Percentiles rank a stretch among this genome's conserved stretches.
Conservation (phyloP, 2,329 filamentous ascomycete genomes). For the Aspergillus chevalieri region DNA sequence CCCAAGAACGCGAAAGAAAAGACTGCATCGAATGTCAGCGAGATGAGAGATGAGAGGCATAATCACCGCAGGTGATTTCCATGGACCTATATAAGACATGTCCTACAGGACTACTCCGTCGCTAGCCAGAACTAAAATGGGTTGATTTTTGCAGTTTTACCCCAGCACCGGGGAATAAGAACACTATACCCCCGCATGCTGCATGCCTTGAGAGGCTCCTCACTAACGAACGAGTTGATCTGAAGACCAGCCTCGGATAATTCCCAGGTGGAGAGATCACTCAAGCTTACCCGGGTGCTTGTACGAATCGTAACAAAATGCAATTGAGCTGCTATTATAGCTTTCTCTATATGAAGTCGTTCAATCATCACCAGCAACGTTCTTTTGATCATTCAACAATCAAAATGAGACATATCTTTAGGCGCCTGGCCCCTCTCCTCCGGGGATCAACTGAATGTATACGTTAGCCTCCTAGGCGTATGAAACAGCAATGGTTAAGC, state of each 20-base stretch:
- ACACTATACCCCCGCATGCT: no score
- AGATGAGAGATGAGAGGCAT: no score
- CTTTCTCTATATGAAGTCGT: slow-evolving; percentile 5
- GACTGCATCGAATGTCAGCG: no score
- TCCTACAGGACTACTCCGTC: no score
- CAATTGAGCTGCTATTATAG: neutral
- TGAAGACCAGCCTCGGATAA: neutral
- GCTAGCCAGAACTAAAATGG: no score
- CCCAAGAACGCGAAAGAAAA: no score
- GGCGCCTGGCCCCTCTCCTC: slow-evolving; percentile 62
- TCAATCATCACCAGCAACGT: slow-evolving; percentile 16
- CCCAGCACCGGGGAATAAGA: no score
- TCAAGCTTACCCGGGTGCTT: neutral
- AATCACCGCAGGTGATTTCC: no score
- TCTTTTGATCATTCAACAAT: slow-evolving; percentile 10
- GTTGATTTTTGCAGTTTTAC: no score
- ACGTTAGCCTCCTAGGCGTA: neutral
- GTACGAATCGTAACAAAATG: neutral
- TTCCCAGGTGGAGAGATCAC: neutral
- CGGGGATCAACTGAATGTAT: slow-evolving; percentile 61
- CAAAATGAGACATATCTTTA: slow-evolving; percentile 3
- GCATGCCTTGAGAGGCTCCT: no score
- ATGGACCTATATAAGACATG: no score
- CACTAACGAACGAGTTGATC: no score
- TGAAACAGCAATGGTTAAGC: slow-evolving; percentile 12